Percentiles rank a stretch among this genome's conserved stretches.
Evolutionary conservation across 306 rosid species (phyloP).

Genomic region (Trifolium dubium): DNA sequence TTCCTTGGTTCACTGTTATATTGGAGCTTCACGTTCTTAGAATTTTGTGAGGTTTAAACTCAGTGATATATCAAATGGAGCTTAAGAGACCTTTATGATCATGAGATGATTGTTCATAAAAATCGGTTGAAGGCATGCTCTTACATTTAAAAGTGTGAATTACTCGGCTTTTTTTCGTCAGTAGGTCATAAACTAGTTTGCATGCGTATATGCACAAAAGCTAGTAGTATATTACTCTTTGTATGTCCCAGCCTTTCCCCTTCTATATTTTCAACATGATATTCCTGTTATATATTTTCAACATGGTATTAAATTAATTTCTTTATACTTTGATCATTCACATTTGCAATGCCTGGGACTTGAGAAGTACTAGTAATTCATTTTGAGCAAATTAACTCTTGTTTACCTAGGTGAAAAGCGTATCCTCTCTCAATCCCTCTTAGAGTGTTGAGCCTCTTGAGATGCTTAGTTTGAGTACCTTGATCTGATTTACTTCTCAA

Average conservation of each 20-base stretch:
- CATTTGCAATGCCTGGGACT: background rate
- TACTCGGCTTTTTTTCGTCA: background rate
- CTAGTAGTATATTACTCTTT: slow-evolving; percentile 3
- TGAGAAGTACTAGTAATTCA: background rate
- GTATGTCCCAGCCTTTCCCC: too few species aligned
- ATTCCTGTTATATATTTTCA: too few species aligned
- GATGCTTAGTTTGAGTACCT: background rate
- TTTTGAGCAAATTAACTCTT: background rate
- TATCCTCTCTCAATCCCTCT: background rate
- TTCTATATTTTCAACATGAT: too few species aligned
- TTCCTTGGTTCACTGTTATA: slow-evolving; percentile 50
- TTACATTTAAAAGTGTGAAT: slow-evolving; percentile 40
- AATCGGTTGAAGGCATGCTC: slow-evolving; percentile 42
- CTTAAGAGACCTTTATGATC: slow-evolving; percentile 44
- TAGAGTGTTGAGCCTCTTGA: background rate
- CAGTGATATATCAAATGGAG: slow-evolving; percentile 58
- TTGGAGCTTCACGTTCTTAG: slow-evolving; percentile 45
- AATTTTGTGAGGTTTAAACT: slow-evolving; percentile 50
- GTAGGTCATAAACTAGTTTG: slow-evolving; percentile 21
- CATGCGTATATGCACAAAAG: background rate
- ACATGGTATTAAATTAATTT: background rate
- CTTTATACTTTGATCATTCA: background rate
- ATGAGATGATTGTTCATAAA: slow-evolving; percentile 38
- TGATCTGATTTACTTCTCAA: background rate
- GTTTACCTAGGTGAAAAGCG: background rate